Evolutionary conservation across 306 rosid genomes (phyloP), one percentile per base, ranked within the genome.

Genomic region (Carpinus fangiana): DNA sequence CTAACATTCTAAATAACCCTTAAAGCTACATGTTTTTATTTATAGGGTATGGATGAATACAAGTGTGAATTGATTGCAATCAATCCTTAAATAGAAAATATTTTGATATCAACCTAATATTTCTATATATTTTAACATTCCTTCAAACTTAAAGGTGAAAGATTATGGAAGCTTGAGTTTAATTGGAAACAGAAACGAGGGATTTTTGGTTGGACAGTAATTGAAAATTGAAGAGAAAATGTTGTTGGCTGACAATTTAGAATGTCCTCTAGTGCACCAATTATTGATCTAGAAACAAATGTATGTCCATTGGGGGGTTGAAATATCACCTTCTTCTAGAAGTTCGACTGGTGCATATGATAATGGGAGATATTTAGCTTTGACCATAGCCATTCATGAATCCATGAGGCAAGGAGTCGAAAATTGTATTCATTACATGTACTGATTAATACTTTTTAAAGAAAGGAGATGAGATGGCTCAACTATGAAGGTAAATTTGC

Each of bases 181-280:
- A n/a, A n/a, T n/a, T 31, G 34, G 34, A 31, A 31, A 2, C 3
- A 2, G 34, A 31, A 31, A 31, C 2, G 2, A 1, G 2, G 2
- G 2, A 1, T 1, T 31, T 16, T 31, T 65, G 1, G 7, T 38
- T 17, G 1, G 71, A 34, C 71, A 36, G 14, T 8, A 38, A 11
- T 5, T 67, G 23, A 41, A 18, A 18, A 66, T 7, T 9, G 11
- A 66, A 36, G 16, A 41, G 13, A 66, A 3, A 61, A 1, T 61
- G 8, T 6, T 1, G 4, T 2, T 34, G 18, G 48, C 48, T 4
- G 17, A 41, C 1, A 7, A 31, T 41, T 41, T 67, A 67, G 48
- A 67, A 41, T n/a, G 72, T 76, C 77, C 61, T 48, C 41, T 48
- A 16, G 50, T 81, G 72, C 74, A 43, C 82, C 88, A 80, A 82